Base-by-base conservation (phyloP, 2,329 filamentous ascomycete species). In the Fusarium algeriense region DNA sequence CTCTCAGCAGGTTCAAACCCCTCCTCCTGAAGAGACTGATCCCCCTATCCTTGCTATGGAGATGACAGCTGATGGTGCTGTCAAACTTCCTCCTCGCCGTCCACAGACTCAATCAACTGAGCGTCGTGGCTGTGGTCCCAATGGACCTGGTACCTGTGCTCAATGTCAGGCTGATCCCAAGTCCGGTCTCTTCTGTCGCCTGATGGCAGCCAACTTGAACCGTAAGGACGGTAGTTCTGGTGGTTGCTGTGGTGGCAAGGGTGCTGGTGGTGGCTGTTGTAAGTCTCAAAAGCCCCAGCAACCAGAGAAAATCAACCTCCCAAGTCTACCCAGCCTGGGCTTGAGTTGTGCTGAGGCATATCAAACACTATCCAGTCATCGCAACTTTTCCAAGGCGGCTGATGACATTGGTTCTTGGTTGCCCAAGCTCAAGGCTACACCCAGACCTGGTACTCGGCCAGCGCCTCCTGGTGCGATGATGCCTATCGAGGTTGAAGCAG, bases 161-260 rank as follows among this genome's bases (percentile, higher is more conserved):
- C 92, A 95, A 81, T 96, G 93, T 78, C 86, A 91, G 64, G 85
- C 89, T 4, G 93, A 95, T 77, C 92, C 93, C 20, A 91, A 92
- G 77, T 93, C 93, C 6, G 93, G 92, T 3, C 88, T 95, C 40
- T 96, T 96, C 83, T 96, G 93, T 81, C 92, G 93, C 69, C 91
- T 92, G 14, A 88, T 95, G 56, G 92, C 93, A 28, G 92, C 92
- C 67, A 91, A 84, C 72, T 83, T 89, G 65, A 83, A 85, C 64
- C 84, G 83, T 65, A 81, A 83, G 52, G 77, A 79, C 23, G 80
- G 80, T 28, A 63, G 68, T 32, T 66, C 77, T 37, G 69, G 86
- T 20, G 89, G 89, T 53, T 93, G 91, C 80, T 92, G 92, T 77
- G 89, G 90, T 45, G 89, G 90, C 48, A 88, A 87, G 63, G 84